Conservation (phyloP, 177 flowering plant species). For the Vitis hybrid region DNA sequence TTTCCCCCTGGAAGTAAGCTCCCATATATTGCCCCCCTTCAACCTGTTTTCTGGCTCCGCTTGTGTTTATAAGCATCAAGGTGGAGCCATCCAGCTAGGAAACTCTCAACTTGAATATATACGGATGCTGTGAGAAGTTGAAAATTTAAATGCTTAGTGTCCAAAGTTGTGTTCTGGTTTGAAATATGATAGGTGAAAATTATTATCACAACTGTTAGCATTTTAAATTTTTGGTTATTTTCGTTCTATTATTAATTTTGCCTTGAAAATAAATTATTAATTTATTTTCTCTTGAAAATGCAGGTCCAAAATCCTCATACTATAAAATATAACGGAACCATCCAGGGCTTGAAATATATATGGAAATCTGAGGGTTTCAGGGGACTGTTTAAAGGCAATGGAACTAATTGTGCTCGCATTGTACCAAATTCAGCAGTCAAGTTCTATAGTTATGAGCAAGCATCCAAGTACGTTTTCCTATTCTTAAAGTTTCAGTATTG, state of each 20-base stretch:
- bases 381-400: constrained; percentile 92
- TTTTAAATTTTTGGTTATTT: background rate
- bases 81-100: too few species aligned
- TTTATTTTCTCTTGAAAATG: constrained; percentile 14
- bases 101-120: too few species aligned
- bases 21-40: too few species aligned
- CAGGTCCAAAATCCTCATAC: constrained; percentile 95
- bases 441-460: constrained; percentile 95
- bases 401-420: constrained; percentile 95
- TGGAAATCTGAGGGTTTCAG: constrained; percentile 89
- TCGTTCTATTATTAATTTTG: background rate
- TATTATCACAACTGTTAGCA: background rate
- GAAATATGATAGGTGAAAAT: background rate
- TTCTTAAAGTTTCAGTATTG: background rate
- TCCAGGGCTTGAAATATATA: constrained; percentile 90
- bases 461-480: constrained; percentile 55
- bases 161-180: too few species aligned
- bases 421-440: constrained; percentile 96
- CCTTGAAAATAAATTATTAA: background rate
- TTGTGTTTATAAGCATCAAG: too few species aligned
- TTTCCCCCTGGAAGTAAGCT: too few species aligned
- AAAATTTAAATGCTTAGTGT: too few species aligned
- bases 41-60: too few species aligned
- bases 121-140: too few species aligned
- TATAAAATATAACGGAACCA: constrained; percentile 87